These are phyloP conservation scores for Malus hybrid DNA, from an alignment of 331 rosid species.

Conservation along the genomic window DNA sequence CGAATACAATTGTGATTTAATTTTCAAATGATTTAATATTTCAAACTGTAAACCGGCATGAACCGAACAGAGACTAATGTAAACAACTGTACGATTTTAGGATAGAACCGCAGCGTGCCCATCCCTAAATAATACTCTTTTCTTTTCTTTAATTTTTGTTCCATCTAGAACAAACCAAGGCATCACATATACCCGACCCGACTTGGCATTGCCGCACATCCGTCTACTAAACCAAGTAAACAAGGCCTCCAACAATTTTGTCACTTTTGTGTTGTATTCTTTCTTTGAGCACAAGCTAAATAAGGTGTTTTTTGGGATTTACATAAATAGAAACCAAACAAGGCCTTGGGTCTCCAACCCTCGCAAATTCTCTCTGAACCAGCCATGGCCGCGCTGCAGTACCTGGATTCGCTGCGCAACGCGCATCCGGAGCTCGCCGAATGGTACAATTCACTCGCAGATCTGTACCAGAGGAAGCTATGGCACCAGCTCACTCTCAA, in stretches of 20 bases:
- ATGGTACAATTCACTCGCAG: conserved; percentile 89
- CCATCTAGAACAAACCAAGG: no score
- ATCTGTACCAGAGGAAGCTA: conserved; percentile 98
- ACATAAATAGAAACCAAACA: conserved; percentile 18
- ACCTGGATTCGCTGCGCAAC: conserved; percentile 79
- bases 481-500: conserved; percentile 99
- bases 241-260: not conserved
- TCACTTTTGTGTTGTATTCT: conserved; percentile 3
- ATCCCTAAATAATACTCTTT: no score
- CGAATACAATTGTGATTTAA: no score
- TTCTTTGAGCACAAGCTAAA: conserved; percentile 44
- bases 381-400: conserved; percentile 88
- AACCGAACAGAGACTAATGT: rapidly evolving
- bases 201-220: not conserved
- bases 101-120: rapidly evolving
- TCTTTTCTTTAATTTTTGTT: no score
- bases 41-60: rapidly evolving
- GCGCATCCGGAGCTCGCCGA: conserved; percentile 83
- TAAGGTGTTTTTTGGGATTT: not conserved
- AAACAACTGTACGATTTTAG: rapidly evolving
- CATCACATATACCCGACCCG: not conserved
- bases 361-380: conserved; percentile 3
- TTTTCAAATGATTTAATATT: no score
- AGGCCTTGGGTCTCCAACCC: not conserved
- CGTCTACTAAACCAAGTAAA: no score